Evolutionary conservation across 768 basidiomycete genomes (phyloP).

Genomic region (Hygrocybe punicea): DNA sequence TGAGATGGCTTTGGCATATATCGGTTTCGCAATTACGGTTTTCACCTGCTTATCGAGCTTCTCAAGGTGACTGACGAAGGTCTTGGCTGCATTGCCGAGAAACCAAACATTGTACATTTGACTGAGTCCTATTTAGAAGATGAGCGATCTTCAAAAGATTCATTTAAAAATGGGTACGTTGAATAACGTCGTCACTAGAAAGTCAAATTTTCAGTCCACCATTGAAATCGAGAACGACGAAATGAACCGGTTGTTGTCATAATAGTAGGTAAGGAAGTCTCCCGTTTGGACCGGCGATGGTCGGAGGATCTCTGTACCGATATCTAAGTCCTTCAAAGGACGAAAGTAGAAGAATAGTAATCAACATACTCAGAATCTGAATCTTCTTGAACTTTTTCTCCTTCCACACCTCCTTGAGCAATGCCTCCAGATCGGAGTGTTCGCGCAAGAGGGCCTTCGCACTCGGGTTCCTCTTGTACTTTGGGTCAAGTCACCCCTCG

Average conservation of each 20-base stretch:
- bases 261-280: too few relatives aligned
- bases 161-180: constrained; percentile 14
- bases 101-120: background rate
- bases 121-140: background rate
- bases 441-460: background rate
- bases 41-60: background rate
- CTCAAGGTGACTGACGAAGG: background rate
- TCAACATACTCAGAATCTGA: background rate
- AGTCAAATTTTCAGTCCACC: too few relatives aligned
- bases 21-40: background rate
- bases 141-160: constrained; percentile 5
- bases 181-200: background rate
- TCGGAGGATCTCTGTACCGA: background rate
- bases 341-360: background rate
- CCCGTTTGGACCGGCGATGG: background rate
- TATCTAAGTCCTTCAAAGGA: background rate
- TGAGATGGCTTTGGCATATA: constrained; percentile 11
- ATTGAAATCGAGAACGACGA: too few relatives aligned
- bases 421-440: background rate
- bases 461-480: background rate
- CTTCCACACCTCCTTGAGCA: background rate
- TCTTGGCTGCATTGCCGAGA: background rate
- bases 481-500: background rate
- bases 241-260: too few relatives aligned
- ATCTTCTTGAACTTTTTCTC: background rate